Evolutionary conservation across 176 grass and related monocot species (phyloP).

Genomic region (Bromus sterilis): DNA sequence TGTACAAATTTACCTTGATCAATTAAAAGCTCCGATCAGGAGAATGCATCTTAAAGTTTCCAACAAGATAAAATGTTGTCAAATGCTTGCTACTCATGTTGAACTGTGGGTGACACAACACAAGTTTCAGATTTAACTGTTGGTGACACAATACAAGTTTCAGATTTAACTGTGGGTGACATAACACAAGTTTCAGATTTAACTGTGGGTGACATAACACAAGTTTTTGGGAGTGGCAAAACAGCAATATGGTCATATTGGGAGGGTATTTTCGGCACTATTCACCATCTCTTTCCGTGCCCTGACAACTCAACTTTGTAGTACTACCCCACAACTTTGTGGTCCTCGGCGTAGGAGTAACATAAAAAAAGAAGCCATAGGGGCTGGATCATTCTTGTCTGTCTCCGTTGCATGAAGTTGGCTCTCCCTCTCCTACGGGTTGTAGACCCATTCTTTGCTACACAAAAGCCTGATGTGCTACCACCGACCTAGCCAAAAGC

Average conservation of each 20-base stretch:
- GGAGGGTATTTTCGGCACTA: neutral
- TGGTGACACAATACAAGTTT: no score
- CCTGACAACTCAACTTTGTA: conserved; percentile 13
- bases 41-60: no score
- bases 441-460: conserved; percentile 5
- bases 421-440: neutral
- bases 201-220: neutral
- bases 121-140: no score
- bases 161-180: neutral
- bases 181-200: neutral
- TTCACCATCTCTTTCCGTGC: conserved; percentile 30
- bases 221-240: neutral
- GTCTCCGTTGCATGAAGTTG: conserved; percentile 13
- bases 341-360: conserved; percentile 17
- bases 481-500: conserved; percentile 43
- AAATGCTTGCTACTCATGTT: no score
- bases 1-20: no score
- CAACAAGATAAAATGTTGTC: no score
- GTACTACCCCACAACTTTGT: neutral
- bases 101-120: no score
- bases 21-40: no score
- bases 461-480: conserved; percentile 27
- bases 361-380: neutral
- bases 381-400: conserved; percentile 27
- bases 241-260: neutral